Percentiles rank a stretch among this genome's conserved stretches.
Evolutionary conservation across 352 stramenopile species (phyloP).

Genomic region (Phytophthora pisi): DNA sequence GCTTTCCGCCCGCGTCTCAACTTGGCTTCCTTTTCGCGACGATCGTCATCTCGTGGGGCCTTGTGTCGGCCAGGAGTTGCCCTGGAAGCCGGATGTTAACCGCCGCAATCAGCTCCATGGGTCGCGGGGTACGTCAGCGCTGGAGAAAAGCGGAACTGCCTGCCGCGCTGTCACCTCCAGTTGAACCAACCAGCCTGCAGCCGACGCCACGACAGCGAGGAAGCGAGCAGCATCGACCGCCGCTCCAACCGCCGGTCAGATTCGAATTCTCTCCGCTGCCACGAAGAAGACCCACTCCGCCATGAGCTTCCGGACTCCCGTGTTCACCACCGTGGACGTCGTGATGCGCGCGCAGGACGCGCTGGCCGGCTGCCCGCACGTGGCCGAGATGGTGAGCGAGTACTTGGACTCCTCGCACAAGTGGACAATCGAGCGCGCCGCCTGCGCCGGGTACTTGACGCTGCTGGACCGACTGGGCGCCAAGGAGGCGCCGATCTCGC

Average conservation of each 20-base stretch:
- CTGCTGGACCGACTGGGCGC: slow-evolving; percentile 56
- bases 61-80: slow-evolving; percentile 7
- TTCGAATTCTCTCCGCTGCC: slow-evolving; percentile 18
- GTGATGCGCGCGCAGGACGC: slow-evolving; percentile 52
- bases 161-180: slow-evolving; percentile 11
- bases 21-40: slow-evolving; percentile 16
- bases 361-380: slow-evolving; percentile 51
- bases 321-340: slow-evolving; percentile 47
- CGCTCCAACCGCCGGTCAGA: slow-evolving; percentile 5
- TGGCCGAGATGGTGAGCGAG: slow-evolving; percentile 50
- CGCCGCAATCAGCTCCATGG: slow-evolving; percentile 20
- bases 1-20: background rate
- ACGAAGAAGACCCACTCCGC: background rate
- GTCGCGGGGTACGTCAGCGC: slow-evolving; percentile 37
- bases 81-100: slow-evolving; percentile 20
- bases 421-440: slow-evolving; percentile 66
- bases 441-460: slow-evolving; percentile 56
- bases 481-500: slow-evolving; percentile 42
- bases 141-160: slow-evolving; percentile 17
- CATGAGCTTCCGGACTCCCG: slow-evolving; percentile 26
- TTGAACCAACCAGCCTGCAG: slow-evolving; percentile 11
- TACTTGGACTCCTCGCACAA: slow-evolving; percentile 62
- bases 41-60: slow-evolving; percentile 31
- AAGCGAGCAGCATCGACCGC: background rate
- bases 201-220: background rate